phyloP scores from a whole-genome alignment of 306 rosid genomes.

The Potentilla sterilis region DNA sequence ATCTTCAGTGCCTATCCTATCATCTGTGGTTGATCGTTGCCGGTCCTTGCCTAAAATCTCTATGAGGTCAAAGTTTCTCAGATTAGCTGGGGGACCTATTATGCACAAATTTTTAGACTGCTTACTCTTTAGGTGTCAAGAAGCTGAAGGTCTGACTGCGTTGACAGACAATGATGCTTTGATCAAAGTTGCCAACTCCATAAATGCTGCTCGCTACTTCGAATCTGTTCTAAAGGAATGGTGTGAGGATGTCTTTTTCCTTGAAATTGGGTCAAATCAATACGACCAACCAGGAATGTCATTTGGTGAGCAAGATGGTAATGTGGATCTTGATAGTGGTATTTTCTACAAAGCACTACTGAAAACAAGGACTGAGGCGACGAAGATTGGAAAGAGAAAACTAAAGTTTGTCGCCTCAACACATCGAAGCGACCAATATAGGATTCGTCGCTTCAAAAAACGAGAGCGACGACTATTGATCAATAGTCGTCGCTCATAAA shows the following conservation, averaged over 20 bases:
- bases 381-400: no score
- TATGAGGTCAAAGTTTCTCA: slow-evolving; percentile 76
- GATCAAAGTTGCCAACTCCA: slow-evolving; percentile 68
- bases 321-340: slow-evolving; percentile 42
- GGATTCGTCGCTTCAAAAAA: no score
- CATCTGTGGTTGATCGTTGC: slow-evolving; percentile 70
- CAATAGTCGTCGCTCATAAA: no score
- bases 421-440: no score
- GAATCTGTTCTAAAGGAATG: slow-evolving; percentile 77
- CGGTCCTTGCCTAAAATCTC: slow-evolving; percentile 59
- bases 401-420: no score
- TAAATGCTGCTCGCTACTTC: slow-evolving; percentile 73
- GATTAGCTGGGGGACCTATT: slow-evolving; percentile 59
- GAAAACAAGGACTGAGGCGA: no score
- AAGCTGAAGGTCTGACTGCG: slow-evolving; percentile 96
- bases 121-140: slow-evolving; percentile 80
- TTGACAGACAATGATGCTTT: slow-evolving; percentile 76
- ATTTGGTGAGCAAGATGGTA: slow-evolving; percentile 20
- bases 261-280: slow-evolving; percentile 56
- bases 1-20: slow-evolving; percentile 54
- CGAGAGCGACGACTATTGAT: no score
- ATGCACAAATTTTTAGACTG: slow-evolving; percentile 51
- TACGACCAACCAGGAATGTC: slow-evolving; percentile 35
- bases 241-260: slow-evolving; percentile 81
- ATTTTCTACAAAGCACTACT: slow-evolving; percentile 62